Evolutionary conservation across 2,329 filamentous ascomycete genomes (phyloP).

Genomic region (Cercospora citrullina): DNA sequence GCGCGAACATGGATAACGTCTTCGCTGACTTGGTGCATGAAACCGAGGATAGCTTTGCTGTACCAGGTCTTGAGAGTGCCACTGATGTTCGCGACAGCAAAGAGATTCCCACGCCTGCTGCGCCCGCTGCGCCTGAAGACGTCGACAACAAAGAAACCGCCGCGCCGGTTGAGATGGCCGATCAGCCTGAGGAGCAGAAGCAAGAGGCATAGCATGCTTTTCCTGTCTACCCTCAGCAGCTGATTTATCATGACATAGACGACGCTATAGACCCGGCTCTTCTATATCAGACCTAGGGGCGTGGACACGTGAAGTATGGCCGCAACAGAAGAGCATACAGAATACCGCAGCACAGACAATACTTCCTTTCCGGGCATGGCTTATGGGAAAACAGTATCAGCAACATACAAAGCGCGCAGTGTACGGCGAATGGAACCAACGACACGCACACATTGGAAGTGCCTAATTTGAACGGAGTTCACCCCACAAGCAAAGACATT

Average conservation of each 20-base stretch:
- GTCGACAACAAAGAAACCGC: slow-evolving; percentile 4
- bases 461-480: background rate
- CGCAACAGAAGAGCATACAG: background rate
- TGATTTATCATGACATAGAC: background rate
- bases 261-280: background rate
- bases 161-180: background rate
- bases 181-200: slow-evolving; percentile 14
- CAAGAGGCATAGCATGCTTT: slow-evolving; percentile 4
- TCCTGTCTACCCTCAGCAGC: slow-evolving; percentile 2
- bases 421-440: background rate
- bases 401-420: background rate
- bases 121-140: background rate
- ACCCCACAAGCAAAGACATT: background rate
- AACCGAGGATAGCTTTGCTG: slow-evolving; percentile 31
- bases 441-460: background rate
- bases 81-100: slow-evolving; percentile 26
- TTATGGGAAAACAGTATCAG: background rate
- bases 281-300: background rate
- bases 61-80: slow-evolving; percentile 28
- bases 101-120: slow-evolving; percentile 12
- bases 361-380: background rate
- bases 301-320: background rate
- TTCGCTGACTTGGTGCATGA: slow-evolving; percentile 41
- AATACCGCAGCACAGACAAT: background rate
- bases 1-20: slow-evolving; percentile 37